Conservation (phyloP, 805 yeast genomes). For the Saccharomyces paradoxus region DNA sequence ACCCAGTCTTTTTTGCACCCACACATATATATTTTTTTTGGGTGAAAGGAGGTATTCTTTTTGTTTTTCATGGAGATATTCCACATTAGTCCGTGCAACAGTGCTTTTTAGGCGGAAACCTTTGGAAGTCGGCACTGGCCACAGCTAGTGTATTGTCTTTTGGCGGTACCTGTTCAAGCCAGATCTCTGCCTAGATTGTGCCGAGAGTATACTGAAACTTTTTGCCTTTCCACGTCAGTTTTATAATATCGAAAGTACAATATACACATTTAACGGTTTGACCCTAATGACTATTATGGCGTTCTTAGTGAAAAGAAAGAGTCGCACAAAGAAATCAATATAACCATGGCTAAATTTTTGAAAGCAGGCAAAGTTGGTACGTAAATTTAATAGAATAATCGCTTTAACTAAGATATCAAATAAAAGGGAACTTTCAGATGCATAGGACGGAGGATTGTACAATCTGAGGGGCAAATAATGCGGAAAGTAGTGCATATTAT, state of each 20-base stretch:
- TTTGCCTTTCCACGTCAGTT: constrained; percentile 8
- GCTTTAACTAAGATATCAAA: not conserved
- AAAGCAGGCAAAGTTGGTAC: constrained; percentile 93
- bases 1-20: not conserved
- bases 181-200: not conserved
- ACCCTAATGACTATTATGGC: not conserved
- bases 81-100: not conserved
- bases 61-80: too few species aligned
- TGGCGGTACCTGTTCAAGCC: not conserved
- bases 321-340: not conserved
- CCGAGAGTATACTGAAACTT: not conserved
- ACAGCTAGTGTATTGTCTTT: not conserved
- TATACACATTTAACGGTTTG: not conserved
- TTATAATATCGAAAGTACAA: not conserved
- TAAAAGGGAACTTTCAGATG: not conserved
- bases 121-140: not conserved
- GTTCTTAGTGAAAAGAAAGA: not conserved
- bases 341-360: constrained; percentile 85
- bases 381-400: constrained; percentile 8
- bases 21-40: not conserved
- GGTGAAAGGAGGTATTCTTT: too few species aligned
- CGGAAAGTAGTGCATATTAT: not conserved
- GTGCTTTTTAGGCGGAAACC: not conserved
- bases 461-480: not conserved
- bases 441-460: not conserved